Percentiles rank a stretch among this genome's conserved stretches.
These are phyloP conservation scores for Phialophora tarda DNA, from an alignment of 2,329 filamentous ascomycete species.

Conservation along the genomic window DNA sequence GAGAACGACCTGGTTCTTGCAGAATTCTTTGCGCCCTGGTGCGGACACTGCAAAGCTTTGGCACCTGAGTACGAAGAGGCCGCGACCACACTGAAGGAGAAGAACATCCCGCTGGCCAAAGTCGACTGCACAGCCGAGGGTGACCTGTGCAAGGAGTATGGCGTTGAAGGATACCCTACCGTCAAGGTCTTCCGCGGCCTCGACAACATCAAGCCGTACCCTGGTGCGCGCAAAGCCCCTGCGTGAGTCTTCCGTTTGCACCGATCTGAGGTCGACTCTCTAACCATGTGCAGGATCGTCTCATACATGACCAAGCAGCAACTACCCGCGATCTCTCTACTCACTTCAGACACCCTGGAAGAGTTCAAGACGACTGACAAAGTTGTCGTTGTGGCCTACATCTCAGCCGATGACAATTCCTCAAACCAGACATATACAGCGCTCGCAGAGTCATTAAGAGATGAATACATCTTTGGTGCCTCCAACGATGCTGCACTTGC, in stretches of 20 bases:
- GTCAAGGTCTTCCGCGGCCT: constrained; percentile 97
- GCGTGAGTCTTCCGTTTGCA: constrained; percentile 53
- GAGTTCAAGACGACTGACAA: constrained; percentile 99
- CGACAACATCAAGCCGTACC: constrained; percentile 81
- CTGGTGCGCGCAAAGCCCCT: constrained; percentile 85
- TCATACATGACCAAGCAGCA: constrained; percentile 99
- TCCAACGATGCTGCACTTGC: constrained; percentile 82
- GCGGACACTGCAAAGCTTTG: constrained; percentile 97
- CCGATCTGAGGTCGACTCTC: constrained; percentile 25
- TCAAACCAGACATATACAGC: constrained; percentile 83
- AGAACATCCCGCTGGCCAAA: constrained; percentile 56
- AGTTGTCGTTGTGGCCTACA: constrained; percentile 90
- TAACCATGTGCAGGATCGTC: constrained; percentile 57
- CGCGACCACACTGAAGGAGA: constrained; percentile 55
- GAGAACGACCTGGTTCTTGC: constrained; percentile 87
- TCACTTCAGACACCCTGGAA: constrained; percentile 81
- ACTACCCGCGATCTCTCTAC: constrained; percentile 83
- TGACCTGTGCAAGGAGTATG: constrained; percentile 86
- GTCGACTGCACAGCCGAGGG: constrained; percentile 91
- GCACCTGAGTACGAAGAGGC: constrained; percentile 62
- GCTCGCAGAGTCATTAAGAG: constrained; percentile 76
- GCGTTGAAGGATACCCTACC: constrained; percentile 97
- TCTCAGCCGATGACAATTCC: constrained; percentile 77
- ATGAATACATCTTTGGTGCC: constrained; percentile 90
- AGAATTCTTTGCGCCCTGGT: constrained; percentile 98